Base-by-base conservation (phyloP, 192 early-diverging fungal species). In the Jimgerdemannia flammicorona region DNA sequence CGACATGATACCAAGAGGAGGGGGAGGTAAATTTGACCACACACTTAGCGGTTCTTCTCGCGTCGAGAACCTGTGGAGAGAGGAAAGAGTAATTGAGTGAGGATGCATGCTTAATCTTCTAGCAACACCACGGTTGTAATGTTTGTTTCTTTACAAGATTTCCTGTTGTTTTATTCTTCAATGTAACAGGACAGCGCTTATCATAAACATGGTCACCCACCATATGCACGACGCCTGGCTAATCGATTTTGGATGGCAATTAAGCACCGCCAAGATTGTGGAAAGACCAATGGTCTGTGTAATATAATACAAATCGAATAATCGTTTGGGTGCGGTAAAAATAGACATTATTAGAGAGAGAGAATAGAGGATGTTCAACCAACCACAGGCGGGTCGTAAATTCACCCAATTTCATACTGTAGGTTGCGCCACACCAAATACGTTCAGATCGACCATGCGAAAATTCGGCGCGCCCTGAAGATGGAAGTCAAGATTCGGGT, bases 391-490 rank as follows among this genome's bases (percentile, higher is more conserved):
- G 43, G 44, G 44, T 4, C 43, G 17, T 19, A 39, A 64, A n/a
- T 40, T 41, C 18, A 77, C 7, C 72, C 40, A 49, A 70, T 54
- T 41, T 11, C 76, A 17, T 67, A 87, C 77, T 1, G 87, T 89
- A 10, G 90, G 90, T 66, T 91, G 89, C 7, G 90, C 90, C 17
- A 89, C 89, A 59, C 90, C 90, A 78, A 81, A 88, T 40, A 89
- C 82, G 69, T 88, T 89, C 59, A 86, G 76, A 64, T 87, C 85
- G 3, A 83, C 87, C 75, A 81, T 81, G 29, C 90, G 84, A 80
- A 91, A 91, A 73, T 91, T 90, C 29, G 90, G 90, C 40, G 90
- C 89, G 4, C 90, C 90, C 64, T 90, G 85, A 42, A 91, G 72
- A 74, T 89, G 81, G 67, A 91, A 85, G 74, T 89, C 85, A 10